Evolutionary conservation across 2,329 filamentous ascomycete genomes (phyloP).

Genomic region (Fusarium verticillioides): DNA sequence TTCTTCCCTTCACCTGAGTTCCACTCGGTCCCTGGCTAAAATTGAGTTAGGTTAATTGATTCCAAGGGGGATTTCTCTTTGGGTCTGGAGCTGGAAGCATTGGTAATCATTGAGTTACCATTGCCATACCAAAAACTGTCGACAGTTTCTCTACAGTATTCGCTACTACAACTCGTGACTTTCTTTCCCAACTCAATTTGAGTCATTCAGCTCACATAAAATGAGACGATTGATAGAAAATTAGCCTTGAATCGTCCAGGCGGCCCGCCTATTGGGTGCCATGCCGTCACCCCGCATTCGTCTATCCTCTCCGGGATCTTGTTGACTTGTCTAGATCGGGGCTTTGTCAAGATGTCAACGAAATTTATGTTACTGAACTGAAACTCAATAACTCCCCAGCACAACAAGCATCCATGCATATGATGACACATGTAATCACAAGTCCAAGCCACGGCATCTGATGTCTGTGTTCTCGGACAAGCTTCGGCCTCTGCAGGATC

Average conservation of each 20-base stretch:
- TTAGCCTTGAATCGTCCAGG: background rate
- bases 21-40: constrained; percentile 29
- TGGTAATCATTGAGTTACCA: constrained; percentile 16
- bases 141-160: background rate
- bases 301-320: constrained; percentile 31
- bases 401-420: constrained; percentile 1
- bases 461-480: constrained; percentile 18
- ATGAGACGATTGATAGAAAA: background rate
- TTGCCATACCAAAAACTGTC: background rate
- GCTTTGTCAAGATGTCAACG: constrained; percentile 28
- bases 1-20: constrained; percentile 19
- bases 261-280: constrained; percentile 28
- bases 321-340: constrained; percentile 34
- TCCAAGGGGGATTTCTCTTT: constrained; percentile 2
- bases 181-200: constrained; percentile 1
- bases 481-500: constrained; percentile 21
- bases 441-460: constrained; percentile 10
- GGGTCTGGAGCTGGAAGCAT: background rate
- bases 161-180: background rate
- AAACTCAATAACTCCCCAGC: constrained; percentile 26
- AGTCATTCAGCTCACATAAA: constrained; percentile 1
- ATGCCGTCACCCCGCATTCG: constrained; percentile 37
- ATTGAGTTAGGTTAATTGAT: constrained; percentile 9
- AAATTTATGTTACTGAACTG: constrained; percentile 26
- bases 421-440: constrained; percentile 9